Evolutionary conservation across 1,139 yeast species (phyloP), one percentile per base, ranked within the genome.

Genomic region (Yamadazyma diospyri): DNA sequence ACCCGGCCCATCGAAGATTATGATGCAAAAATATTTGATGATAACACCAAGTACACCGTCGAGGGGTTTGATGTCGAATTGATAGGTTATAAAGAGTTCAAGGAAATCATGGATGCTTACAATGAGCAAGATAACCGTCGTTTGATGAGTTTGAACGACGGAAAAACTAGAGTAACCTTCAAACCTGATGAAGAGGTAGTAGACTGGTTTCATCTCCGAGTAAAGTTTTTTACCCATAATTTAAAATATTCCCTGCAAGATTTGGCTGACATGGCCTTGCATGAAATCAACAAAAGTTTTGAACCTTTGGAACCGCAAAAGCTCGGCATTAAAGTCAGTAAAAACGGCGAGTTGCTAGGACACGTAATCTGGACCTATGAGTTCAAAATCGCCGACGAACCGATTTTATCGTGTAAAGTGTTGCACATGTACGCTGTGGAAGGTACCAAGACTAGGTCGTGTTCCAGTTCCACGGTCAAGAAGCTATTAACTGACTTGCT

Each of bases 191-290:
- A 11, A 14, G 18, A 57, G 19, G 40, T 52, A 15, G 47, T 64
- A 6, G 72, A 68, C 47, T 69, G 75, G 75, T 68, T 64, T 42
- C 74, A 69, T 39, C 51, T 66, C 33, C 51, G 74, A 38, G 50
- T 64, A 20, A 69, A 68, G 37, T 68, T 49, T 39, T 52, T 66
- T 28, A 50, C 64, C 26, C 15, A 57, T 34, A 57, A 54, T 37
- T 38, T 61, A 24, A 18, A 18, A 18, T 48, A 55, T 28, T 46
- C 47, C 16, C 26, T 33, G 5, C 23, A 31, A 4, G 33, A 45
- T 1, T 48, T 58, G 29, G 61, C 61, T 38, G 53, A 59, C 32
- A 39, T 12, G 50, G 50, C 20, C 33, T 52, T n/a, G 54, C 53
- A 54, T 2, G 47, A 57, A 7, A 51, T 66, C 1, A 46, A 47